Conservation (phyloP, 164 flowering plant species). For the Saururus chinensis region DNA sequence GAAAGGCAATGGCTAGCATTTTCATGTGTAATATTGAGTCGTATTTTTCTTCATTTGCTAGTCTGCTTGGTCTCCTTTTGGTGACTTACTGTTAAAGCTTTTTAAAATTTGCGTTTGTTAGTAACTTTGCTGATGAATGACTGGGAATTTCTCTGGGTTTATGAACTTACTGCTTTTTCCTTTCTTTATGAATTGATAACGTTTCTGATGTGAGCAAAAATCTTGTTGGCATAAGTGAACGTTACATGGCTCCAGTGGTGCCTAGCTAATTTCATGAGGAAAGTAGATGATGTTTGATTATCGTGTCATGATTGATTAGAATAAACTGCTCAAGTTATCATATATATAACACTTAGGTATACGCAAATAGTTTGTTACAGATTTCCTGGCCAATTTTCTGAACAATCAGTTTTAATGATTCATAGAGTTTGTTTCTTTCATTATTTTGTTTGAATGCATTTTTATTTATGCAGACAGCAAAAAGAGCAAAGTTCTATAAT, state of each 20-base stretch:
- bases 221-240: too few species aligned
- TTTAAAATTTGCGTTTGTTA: too few species aligned
- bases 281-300: background rate
- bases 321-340: too few species aligned
- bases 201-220: too few species aligned
- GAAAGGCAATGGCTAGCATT: background rate
- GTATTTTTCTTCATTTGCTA: too few species aligned
- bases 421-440: background rate
- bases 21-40: background rate
- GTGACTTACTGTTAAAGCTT: background rate
- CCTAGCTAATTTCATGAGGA: background rate
- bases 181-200: too few species aligned
- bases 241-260: too few species aligned
- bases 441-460: background rate
- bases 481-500: slow-evolving; percentile 71
- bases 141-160: too few species aligned
- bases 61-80: background rate
- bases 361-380: too few species aligned
- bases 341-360: too few species aligned
- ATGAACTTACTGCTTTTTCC: too few species aligned
- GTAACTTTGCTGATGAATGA: too few species aligned
- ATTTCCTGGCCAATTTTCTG: background rate
- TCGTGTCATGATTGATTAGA: background rate
- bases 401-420: background rate
- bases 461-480: slow-evolving; percentile 58